Conservation (phyloP, 257 asterid species). For the Ilex aquifolium region DNA sequence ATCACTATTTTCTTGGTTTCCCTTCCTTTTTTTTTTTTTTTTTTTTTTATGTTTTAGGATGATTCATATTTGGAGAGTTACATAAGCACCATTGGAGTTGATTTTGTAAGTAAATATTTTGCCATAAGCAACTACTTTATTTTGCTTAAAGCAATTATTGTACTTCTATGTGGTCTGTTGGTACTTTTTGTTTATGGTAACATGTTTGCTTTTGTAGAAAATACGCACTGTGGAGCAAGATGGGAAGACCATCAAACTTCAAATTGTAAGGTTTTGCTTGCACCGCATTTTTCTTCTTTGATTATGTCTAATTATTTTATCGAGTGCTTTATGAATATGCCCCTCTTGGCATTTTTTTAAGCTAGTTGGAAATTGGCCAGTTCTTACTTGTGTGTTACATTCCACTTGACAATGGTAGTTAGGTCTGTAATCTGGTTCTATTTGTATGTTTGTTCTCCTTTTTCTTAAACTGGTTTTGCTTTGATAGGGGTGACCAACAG, state of each 20-base stretch:
- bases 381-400: too few relatives aligned
- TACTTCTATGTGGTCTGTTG: too few relatives aligned
- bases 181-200: too few relatives aligned
- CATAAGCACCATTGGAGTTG: conserved; percentile 64
- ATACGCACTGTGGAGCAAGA: conserved; percentile 46
- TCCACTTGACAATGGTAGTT: too few relatives aligned
- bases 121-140: neutral
- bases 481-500: neutral
- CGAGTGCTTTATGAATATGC: too few relatives aligned
- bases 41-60: conserved; percentile 25
- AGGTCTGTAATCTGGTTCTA: too few relatives aligned
- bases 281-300: neutral
- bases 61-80: conserved; percentile 60
- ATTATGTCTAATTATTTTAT: neutral
- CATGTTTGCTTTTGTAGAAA: conserved; percentile 18
- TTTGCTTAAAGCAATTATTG: neutral
- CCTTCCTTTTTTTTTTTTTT: too few relatives aligned
- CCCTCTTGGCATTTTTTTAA: too few relatives aligned
- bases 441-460: too few relatives aligned
- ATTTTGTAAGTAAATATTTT: conserved; percentile 36
- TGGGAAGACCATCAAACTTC: conserved; percentile 42
- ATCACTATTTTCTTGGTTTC: too few relatives aligned
- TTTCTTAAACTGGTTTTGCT: too few relatives aligned
- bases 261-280: conserved; percentile 23
- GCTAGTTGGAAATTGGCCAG: too few relatives aligned